Evolutionary conservation across 768 basidiomycete genomes (phyloP), one percentile per base, ranked within the genome.

Genomic region (Serendipita indica): DNA sequence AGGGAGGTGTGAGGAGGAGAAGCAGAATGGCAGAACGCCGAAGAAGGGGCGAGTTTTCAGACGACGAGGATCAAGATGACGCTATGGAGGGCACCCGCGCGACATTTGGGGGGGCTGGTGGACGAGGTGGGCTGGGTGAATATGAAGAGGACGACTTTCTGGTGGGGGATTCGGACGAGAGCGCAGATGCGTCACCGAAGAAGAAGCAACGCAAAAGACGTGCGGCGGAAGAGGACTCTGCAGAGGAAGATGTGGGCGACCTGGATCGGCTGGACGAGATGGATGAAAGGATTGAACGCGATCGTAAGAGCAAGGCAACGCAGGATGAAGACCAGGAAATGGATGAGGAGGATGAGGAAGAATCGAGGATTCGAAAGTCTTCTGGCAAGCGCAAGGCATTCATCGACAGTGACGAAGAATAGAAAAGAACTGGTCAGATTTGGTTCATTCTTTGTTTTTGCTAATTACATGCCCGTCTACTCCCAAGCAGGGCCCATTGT

Each of bases 81-180:
- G 34, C 59, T 1, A 49, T 57, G 22, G 81, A 45, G 22, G 33
- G 54, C 6, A 64, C 64, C 27, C 63, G 54, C 27, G 60, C 37
- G 13, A 32, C 58, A 39, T 37, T 34, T 57, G 60, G 63, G 56
- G 22, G 62, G 0, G 70, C 72, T n/a, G 68, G 70, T 6, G 63
- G 62, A 22, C 63, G 65, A 58, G 58, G 61, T 33, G 25, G 45
- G 57, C 58, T 65, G 64, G 66, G 67, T 20, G 84, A 88, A 39
- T 90, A 90, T 63, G 84, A 87, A 67, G 80, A 83, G 60, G 88
- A 91, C 66, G 88, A 88, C 64, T 91, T 91, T 64, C 73, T 91
- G 28, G 89, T 89, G 10, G 81, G 83, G 13, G 87, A 89, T 63
- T 75, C 77, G 20, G 82, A 81, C 16, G 86, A 88, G 41, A 25